Evolutionary conservation across 2,329 filamentous ascomycete genomes (phyloP).

Genomic region (Aspergillus aculeatinus): DNA sequence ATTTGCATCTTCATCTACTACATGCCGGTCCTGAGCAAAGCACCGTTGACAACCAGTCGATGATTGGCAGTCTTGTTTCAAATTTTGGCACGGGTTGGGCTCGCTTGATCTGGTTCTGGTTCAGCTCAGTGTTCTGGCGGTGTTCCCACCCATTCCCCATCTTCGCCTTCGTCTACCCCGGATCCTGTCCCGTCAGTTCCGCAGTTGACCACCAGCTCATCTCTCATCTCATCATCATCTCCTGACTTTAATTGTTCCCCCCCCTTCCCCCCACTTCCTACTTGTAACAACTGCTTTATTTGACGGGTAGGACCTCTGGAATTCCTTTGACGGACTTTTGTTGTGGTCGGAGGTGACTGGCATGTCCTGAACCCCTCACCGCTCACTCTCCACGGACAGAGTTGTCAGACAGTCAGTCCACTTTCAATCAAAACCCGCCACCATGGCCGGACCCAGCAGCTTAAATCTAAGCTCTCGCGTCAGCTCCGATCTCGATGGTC

Average conservation of each 20-base stretch:
- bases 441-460: conserved; percentile 28
- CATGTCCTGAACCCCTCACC: not conserved
- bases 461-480: conserved; percentile 25
- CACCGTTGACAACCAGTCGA: conserved; percentile 7
- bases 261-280: not conserved
- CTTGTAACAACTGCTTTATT: too few species aligned
- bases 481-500: conserved; percentile 23
- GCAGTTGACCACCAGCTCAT: conserved; percentile 3
- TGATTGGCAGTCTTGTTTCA: conserved; percentile 16
- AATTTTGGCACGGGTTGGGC: conserved; percentile 7
- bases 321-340: not conserved
- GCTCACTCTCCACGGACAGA: not conserved
- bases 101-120: not conserved
- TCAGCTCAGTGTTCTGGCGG: conserved; percentile 5
- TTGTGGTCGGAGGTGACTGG: conserved; percentile 1
- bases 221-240: not conserved
- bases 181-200: conserved; percentile 15
- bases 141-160: conserved; percentile 4
- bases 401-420: conserved; percentile 7
- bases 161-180: conserved; percentile 12
- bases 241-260: not conserved
- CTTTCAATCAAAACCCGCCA: conserved; percentile 2
- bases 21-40: not conserved
- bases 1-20: not conserved
- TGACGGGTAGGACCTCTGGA: conserved; percentile 1